These are phyloP conservation scores for Colletotrichum sp. DNA, from an alignment of 2,329 filamentous ascomycete genomes.

Conservation along the genomic window DNA sequence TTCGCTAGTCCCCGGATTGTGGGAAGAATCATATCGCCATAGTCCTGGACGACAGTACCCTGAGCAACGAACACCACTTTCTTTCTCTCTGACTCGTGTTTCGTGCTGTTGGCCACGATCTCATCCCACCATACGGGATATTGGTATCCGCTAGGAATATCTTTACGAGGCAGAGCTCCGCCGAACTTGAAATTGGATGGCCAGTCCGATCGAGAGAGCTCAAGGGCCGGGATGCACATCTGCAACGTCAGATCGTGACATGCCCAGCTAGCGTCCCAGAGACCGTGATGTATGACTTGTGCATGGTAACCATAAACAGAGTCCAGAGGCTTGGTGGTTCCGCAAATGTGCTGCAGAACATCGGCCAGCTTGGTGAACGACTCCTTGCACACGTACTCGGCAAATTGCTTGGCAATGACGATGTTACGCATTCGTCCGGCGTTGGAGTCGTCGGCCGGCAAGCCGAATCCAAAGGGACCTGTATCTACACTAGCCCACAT, in stretches of 20 bases:
- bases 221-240: slow-evolving; percentile 41
- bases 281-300: background rate
- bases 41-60: slow-evolving; percentile 48
- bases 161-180: slow-evolving; percentile 42
- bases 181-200: slow-evolving; percentile 45
- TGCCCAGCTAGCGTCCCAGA: background rate
- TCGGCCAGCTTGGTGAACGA: background rate
- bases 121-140: slow-evolving; percentile 51
- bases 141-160: slow-evolving; percentile 29
- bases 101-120: slow-evolving; percentile 29
- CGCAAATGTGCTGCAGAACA: background rate
- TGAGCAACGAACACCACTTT: slow-evolving; percentile 51
- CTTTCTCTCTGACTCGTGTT: slow-evolving; percentile 27
- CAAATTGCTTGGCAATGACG: background rate
- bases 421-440: background rate
- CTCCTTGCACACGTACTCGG: background rate
- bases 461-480: slow-evolving; percentile 39
- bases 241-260: slow-evolving; percentile 29
- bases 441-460: slow-evolving; percentile 25
- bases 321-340: background rate
- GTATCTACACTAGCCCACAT: slow-evolving; percentile 38
- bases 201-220: slow-evolving; percentile 40
- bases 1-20: slow-evolving; percentile 44
- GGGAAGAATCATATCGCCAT: slow-evolving; percentile 47
- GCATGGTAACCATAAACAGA: background rate